Evolutionary conservation across 1,139 yeast genomes (phyloP).

Genomic region (Yamadazyma dushanensis): DNA sequence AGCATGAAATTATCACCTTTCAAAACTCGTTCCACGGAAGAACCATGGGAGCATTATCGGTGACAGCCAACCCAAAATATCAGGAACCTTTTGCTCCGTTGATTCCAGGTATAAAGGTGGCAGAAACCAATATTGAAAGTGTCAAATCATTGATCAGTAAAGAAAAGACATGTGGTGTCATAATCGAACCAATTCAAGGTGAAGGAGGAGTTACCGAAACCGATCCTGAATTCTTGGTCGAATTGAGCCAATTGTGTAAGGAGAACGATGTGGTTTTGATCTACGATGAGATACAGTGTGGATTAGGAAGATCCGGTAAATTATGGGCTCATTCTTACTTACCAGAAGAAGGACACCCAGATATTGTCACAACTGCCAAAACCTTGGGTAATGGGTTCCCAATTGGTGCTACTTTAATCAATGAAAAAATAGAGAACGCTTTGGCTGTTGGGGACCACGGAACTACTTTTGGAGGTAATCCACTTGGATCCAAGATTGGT

Average conservation of each 20-base stretch:
- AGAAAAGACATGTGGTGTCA: constrained; percentile 85
- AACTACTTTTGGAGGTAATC: constrained; percentile 97
- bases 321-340: constrained; percentile 88
- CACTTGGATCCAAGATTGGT: constrained; percentile 84
- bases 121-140: constrained; percentile 58
- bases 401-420: constrained; percentile 88
- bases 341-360: constrained; percentile 85
- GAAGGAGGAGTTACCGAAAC: constrained; percentile 91
- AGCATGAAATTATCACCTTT: constrained; percentile 81
- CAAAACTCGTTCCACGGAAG: constrained; percentile 92
- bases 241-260: constrained; percentile 66
- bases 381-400: constrained; percentile 99
- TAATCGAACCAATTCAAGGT: constrained; percentile 96
- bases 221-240: constrained; percentile 59
- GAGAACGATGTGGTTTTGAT: constrained; percentile 75
- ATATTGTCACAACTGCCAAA: constrained; percentile 89
- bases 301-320: constrained; percentile 88
- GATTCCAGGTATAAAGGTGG: constrained; percentile 78
- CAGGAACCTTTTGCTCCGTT: constrained; percentile 88
- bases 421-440: constrained; percentile 70
- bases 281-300: constrained; percentile 96
- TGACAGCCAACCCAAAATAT: constrained; percentile 89
- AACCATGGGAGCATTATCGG: constrained; percentile 88
- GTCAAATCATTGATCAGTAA: constrained; percentile 56
- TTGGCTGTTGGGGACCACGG: constrained; percentile 95